Conservation (phyloP, 83 land plant species). For the Picea abies region DNA sequence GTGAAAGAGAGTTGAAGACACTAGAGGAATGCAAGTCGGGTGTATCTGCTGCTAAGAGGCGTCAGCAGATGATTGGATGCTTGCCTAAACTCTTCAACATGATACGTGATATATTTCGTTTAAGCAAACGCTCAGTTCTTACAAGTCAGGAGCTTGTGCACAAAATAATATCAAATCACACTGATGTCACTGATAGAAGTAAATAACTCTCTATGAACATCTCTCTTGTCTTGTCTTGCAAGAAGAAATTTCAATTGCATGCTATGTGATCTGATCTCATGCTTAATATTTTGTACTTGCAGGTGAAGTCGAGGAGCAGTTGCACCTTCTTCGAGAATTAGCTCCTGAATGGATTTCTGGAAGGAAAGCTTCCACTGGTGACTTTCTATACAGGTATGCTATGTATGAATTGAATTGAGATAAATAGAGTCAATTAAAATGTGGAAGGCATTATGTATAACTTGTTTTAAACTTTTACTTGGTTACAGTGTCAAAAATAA, state of each 20-base stretch:
- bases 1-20: slow-evolving; percentile 60
- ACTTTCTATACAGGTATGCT: slow-evolving; percentile 36
- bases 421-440: too few species aligned
- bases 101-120: slow-evolving; percentile 74
- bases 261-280: neutral
- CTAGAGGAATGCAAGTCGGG: slow-evolving; percentile 49
- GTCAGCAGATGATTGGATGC: slow-evolving; percentile 60
- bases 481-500: too few species aligned
- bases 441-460: too few species aligned
- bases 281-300: neutral
- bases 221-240: neutral
- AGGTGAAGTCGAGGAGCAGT: slow-evolving; percentile 65
- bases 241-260: neutral
- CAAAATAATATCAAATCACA: slow-evolving; percentile 50
- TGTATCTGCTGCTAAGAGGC: slow-evolving; percentile 47
- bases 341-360: slow-evolving; percentile 63
- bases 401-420: too few species aligned
- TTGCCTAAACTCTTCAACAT: slow-evolving; percentile 80
- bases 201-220: slow-evolving; percentile 12
- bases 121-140: slow-evolving; percentile 57
- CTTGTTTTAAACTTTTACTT: too few species aligned
- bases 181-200: slow-evolving; percentile 67
- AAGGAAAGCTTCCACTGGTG: slow-evolving; percentile 44
- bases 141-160: slow-evolving; percentile 71
- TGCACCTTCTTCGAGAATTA: slow-evolving; percentile 41